Evolutionary conservation across 805 yeast species (phyloP).

Genomic region (Metschnikowia matae): DNA sequence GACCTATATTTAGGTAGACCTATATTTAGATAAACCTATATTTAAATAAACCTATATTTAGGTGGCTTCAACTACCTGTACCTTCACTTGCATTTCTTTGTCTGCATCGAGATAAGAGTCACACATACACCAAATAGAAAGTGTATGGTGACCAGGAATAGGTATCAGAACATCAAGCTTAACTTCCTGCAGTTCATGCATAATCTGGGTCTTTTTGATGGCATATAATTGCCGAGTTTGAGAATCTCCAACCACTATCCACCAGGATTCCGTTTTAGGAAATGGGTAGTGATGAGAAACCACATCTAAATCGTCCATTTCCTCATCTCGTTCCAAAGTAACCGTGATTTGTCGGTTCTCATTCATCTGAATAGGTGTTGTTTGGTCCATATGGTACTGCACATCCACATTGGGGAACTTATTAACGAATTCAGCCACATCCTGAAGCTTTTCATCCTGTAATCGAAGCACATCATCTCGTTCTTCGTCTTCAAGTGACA

Average conservation of each 20-base stretch:
- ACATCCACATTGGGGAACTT: constrained; percentile 83
- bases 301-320: constrained; percentile 60
- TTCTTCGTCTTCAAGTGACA: constrained; percentile 73
- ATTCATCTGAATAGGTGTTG: constrained; percentile 40
- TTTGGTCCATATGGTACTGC: constrained; percentile 45
- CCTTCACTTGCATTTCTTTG: constrained; percentile 57
- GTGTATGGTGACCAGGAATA: constrained; percentile 53
- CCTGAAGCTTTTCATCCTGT: constrained; percentile 43
- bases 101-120: constrained; percentile 93
- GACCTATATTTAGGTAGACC: too few relatives aligned
- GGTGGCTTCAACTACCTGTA: background rate
- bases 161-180: constrained; percentile 56
- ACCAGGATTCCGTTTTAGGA: constrained; percentile 70
- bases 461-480: constrained; percentile 59
- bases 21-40: too few relatives aligned
- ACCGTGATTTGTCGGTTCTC: constrained; percentile 48
- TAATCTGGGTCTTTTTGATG: constrained; percentile 58
- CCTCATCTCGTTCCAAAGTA: constrained; percentile 68
- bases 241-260: constrained; percentile 79
- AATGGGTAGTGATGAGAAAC: constrained; percentile 57
- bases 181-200: constrained; percentile 49
- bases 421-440: constrained; percentile 85
- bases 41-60: too few relatives aligned
- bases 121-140: constrained; percentile 82
- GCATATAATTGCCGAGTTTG: constrained; percentile 60